Evolutionary conservation across 208 protist genomes (phyloP), one percentile per base, ranked within the genome.

Genomic region (Acanthamoeba triangularis): DNA sequence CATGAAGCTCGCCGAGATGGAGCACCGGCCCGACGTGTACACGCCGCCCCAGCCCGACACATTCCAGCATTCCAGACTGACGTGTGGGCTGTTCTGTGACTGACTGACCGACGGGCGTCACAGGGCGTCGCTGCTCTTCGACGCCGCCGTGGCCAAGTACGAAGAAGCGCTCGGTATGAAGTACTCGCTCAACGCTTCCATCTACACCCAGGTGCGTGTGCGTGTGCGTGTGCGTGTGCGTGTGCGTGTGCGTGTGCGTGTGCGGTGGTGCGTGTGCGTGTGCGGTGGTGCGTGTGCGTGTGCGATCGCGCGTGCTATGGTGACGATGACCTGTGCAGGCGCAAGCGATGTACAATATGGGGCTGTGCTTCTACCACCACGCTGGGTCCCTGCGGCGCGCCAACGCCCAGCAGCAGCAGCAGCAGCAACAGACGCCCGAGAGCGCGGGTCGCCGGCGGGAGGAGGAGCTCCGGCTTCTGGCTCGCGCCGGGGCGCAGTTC

Each of bases 301-400:
- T 59, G 54, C 14, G 5, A 30, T 10, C 56, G 56, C 20, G 11
- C 56, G 16, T 23, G 56, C 20, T 61, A 16, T 14, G 16, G 0
- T 56, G 20, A 56, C 52, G 52, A 56, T 56, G 16, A 20, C 16
- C 52, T 2, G 18, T 7, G 52, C 59, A 65, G 65, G 65, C 65
- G 6, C 65, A 72, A 37, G 65, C 65, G n/a, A 37, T 37, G n/a
- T 72, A 72, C 65, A 72, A 72, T n/a, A 30, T 72, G n/a, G 65
- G 65, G 14, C 65, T 72, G n/a, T 72, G 65, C 65, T 37, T 72
- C 65, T 72, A 72, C 30, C 65, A 72, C 65, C 65, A 72, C 30
- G 65, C 65, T 5, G 65, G 28, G 2, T 72, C 20, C n/a, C 65
- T 30, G 25, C 65, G 25, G 30, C 65, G 65, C 65, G 28, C 16